Percentiles rank a stretch among this genome's conserved stretches.
These are phyloP conservation scores for Pythium myriotylum DNA, from an alignment of 352 stramenopile species.

Conservation along the genomic window DNA sequence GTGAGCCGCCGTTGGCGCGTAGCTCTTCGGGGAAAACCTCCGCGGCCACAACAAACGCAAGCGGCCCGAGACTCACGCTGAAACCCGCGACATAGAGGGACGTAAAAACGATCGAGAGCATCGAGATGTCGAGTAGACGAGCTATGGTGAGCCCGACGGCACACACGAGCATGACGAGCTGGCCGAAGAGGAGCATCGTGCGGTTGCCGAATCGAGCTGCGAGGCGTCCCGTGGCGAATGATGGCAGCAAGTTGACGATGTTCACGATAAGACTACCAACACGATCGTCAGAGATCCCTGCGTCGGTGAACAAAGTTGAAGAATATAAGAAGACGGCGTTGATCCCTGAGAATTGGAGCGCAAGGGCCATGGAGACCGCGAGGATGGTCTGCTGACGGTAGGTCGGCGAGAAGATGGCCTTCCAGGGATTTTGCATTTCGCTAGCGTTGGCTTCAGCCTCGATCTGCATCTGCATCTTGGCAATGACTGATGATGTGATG, in stretches of 20 bases:
- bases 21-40: constrained; percentile 63
- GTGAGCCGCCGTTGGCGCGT: constrained; percentile 42
- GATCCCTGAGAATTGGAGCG: constrained; percentile 64
- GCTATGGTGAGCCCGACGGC: constrained; percentile 48
- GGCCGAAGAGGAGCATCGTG: constrained; percentile 46
- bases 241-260: constrained; percentile 57
- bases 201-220: constrained; percentile 48
- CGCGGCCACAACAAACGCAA: constrained; percentile 53
- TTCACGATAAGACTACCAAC: constrained; percentile 60
- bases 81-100: constrained; percentile 51
- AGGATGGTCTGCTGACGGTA: constrained; percentile 48
- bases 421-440: constrained; percentile 24
- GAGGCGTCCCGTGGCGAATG: constrained; percentile 42
- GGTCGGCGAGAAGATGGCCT: constrained; percentile 18
- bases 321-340: constrained; percentile 81
- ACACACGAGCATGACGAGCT: constrained; percentile 55
- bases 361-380: constrained; percentile 42
- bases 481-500: neutral
- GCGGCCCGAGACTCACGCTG: constrained; percentile 47
- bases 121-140: constrained; percentile 27
- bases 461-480: constrained; percentile 4
- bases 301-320: constrained; percentile 57
- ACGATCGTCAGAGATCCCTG: constrained; percentile 55
- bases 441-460: neutral
- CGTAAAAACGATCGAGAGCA: constrained; percentile 53